Evolutionary conservation across 2,329 filamentous ascomycete species (phyloP), one percentile per base, ranked within the genome.

Genomic region (Didymella keratinophila): DNA sequence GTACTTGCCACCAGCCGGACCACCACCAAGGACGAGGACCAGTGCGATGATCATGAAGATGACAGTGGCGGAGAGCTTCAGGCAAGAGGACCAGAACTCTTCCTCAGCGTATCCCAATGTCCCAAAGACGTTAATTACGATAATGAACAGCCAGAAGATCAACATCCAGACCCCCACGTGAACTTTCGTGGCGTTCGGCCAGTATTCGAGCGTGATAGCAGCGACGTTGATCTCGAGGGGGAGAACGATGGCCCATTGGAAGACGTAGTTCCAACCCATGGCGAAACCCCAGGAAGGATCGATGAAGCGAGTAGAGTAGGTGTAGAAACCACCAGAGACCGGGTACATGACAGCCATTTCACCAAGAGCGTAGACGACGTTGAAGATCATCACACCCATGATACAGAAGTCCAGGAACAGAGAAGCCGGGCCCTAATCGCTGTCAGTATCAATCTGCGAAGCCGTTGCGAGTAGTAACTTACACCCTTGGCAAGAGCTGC

Each of bases 11-110:
- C 74, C 76, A 48, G 72, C 58, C 3, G 76, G 76, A 2, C 73
- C 76, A 47, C 92, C 93, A 44, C 92, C 93, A 67, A 89, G 89
- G 78, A 96, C 92, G 69, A 96, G 85, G 55, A 96, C 87, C 61
- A 97, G 89, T 8, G 92, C 93, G 4, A 97, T 86, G 49, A 97
- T 87, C 65, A 96, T 93, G 78, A 96, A 96, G 54, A 76, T 68
- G 55, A 76, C 60, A n/a, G 71, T 75, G 0, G 75, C 75, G 10
- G 59, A 47, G 16, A 77, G 70, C 61, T 78, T 78, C 51, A 78
- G 61, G 32, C 66, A 62, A 14, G 73, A 73, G 0, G 73, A 74
- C 73, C 74, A 76, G 60, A 76, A 78, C 37, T 78, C 75, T 64
- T 76, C 75, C 54, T 79, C 77, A n/a, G 76, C 77, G 41, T 79